These are phyloP conservation scores for Crithidia mellificae DNA, from an alignment of 208 protist species.

Conservation along the genomic window DNA sequence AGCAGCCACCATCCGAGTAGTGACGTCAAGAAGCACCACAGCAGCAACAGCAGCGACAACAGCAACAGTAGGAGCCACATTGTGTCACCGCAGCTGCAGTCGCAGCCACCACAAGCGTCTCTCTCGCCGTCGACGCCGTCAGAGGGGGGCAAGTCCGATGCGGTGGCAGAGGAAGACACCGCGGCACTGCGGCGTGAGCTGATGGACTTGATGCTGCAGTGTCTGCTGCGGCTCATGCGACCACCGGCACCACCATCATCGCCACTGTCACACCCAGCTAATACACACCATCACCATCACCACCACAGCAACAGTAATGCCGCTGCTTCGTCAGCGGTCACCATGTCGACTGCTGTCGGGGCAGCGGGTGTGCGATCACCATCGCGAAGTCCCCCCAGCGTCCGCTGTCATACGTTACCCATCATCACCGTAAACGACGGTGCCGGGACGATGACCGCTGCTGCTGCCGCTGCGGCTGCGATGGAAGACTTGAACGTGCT, in stretches of 20 bases:
- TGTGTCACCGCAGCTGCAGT: not conserved
- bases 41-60: not conserved
- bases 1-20: not conserved
- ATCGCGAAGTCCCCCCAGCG: too few relatives aligned
- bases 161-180: not conserved
- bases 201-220: conserved; percentile 28
- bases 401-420: too few relatives aligned
- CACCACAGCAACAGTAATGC: too few relatives aligned
- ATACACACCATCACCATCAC: too few relatives aligned
- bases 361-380: too few relatives aligned
- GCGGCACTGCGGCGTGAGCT: conserved; percentile 8
- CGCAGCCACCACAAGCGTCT: not conserved
- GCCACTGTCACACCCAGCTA: too few relatives aligned
- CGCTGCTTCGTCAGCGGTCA: too few relatives aligned
- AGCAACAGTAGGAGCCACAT: too few relatives aligned
- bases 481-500: conserved; percentile 9
- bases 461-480: not conserved
- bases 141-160: not conserved
- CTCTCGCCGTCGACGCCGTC: not conserved
- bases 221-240: conserved; percentile 16
- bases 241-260: not conserved
- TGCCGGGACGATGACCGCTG: too few relatives aligned
- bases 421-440: too few relatives aligned
- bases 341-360: too few relatives aligned
- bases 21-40: not conserved